Evolutionary conservation across 495 filamentous ascomycete species (phyloP), one percentile per base, ranked within the genome.

Genomic region (Penicillium simplicissimum): DNA sequence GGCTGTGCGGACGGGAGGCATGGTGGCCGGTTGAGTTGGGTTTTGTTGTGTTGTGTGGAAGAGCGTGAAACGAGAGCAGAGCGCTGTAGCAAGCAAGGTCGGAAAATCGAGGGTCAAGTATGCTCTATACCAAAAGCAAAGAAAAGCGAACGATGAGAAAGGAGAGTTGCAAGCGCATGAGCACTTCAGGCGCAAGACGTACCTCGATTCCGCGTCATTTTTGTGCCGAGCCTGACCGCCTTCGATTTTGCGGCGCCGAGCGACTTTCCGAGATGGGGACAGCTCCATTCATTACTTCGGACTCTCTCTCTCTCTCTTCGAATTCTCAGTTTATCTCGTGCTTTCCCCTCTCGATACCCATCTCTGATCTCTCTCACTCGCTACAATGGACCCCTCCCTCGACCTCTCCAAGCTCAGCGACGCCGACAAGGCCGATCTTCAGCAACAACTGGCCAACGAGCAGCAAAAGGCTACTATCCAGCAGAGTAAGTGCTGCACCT

Each of bases 401-500:
- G 89, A 93, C 68, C 72, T 92, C 67, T 83, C 83, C 70, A 86
- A 85, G 71, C 90, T 97, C 75, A 89, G 81, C 64, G 87, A 91
- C 11, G 84, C 82, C 63, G 93, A 96, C 78, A 93, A 91, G 82
- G 82, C 87, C 62, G 93, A 98, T 76, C 82, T 98, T 51, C 88
- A 91, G 69, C 86, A 90, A 67, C 88, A 93, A 71, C 77, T 97
- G 51, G 70, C 81, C 57, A 91, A 89, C 72, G 93, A 97, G 80
- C 79, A 81, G 60, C 89, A 96, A 78, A 94, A 93, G 74, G 80
- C 85, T 15, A 83, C 82, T 67, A 86, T 97, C 62, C 93, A 96
- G 75, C 76, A 86, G 60, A 85, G 93, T 96, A 81, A 63, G 87
- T 84, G 40, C n/a, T 19, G 33, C 4, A 40, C 4, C 37, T 40